Evolutionary conservation across 2,329 filamentous ascomycete genomes (phyloP), one percentile per base, ranked within the genome.

Genomic region (Aspergillus sp.): DNA sequence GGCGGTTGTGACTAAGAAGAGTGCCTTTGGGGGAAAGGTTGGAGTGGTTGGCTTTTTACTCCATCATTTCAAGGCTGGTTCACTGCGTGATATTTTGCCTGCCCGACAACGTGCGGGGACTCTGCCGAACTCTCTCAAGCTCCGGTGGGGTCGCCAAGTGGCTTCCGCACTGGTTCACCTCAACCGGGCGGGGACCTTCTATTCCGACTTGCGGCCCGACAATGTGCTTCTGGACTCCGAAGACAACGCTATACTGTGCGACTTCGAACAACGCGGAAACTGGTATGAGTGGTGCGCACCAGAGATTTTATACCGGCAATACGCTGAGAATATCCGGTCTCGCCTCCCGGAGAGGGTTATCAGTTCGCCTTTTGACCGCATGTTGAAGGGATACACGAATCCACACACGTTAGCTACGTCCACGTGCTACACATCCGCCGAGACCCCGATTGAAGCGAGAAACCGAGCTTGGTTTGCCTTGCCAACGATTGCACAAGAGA

Each of bases 241-340:
- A 11, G 57, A 45, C 25, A 54, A 50, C 50, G 51, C 46, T 13
- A 46, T 59, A 19, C 45, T 59, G 30, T 59, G 57, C 17, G 57
- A 59, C 34, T 59, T 59, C 43, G 57, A 59, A 19, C 57, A 59
- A 51, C 57, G 57, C n/a, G 57, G 57, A 25, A 59, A 59, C 25
- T 59, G 57, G 57, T 59, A 54, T 34, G 57, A 59, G 25, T 59
- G 57, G 57, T 54, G 57, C n/a, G 51, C 57, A 30, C 57, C 57
- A 23, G 57, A 59, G 25, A 7, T 59, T 11, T 17, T 54, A 11
- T 59, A 59, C 45, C 57, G 57, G 43, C 57, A 59, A n/a, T 59
- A 59, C 23, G 57, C 46, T 22, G 57, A 59, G 30, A 59, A 50
- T 22, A 54, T 59, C 17, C 57, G 57, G 34, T 17, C 50, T 8